These are phyloP conservation scores for Brassica nigra DNA, from an alignment of 345 rosid species.

Conservation along the genomic window DNA sequence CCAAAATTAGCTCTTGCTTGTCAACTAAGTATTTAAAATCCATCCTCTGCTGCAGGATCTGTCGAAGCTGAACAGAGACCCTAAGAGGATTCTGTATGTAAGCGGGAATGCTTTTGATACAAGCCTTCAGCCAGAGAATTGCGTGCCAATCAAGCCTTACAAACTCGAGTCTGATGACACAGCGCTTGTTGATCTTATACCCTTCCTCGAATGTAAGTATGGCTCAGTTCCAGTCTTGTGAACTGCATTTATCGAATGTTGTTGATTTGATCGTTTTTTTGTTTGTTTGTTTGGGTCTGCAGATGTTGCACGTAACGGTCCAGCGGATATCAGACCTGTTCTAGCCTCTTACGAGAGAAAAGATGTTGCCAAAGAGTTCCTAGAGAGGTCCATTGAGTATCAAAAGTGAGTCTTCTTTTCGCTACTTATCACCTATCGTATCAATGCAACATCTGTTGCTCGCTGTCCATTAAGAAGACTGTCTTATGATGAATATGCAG, in stretches of 20 bases:
- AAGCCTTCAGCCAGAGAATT: conserved; percentile 90
- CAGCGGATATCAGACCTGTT: conserved; percentile 83
- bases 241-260: neutral
- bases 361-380: conserved; percentile 83
- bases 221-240: conserved; percentile 2
- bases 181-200: conserved; percentile 90
- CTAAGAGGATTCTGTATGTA: conserved; percentile 71
- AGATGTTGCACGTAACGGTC: conserved; percentile 36
- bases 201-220: conserved; percentile 91
- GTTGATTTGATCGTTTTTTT: conserved; percentile 7
- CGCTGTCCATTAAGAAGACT: neutral
- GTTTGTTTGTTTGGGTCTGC: conserved; percentile 25
- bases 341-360: conserved; percentile 72
- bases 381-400: conserved; percentile 80
- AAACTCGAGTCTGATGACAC: conserved; percentile 81
- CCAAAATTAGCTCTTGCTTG: neutral
- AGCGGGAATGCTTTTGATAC: conserved; percentile 82
- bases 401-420: conserved; percentile 58
- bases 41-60: conserved; percentile 65
- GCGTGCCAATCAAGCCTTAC: conserved; percentile 77
- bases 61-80: conserved; percentile 93
- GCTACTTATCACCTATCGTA: neutral
- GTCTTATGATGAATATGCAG: conserved; percentile 42
- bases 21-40: neutral
- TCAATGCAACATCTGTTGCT: conserved; percentile 9